A percentile compares a stretch with the other conserved stretches of the same genome.
Evolutionary conservation across 352 stramenopile species (phyloP).

Genomic region (Phytophthora kernoviae): DNA sequence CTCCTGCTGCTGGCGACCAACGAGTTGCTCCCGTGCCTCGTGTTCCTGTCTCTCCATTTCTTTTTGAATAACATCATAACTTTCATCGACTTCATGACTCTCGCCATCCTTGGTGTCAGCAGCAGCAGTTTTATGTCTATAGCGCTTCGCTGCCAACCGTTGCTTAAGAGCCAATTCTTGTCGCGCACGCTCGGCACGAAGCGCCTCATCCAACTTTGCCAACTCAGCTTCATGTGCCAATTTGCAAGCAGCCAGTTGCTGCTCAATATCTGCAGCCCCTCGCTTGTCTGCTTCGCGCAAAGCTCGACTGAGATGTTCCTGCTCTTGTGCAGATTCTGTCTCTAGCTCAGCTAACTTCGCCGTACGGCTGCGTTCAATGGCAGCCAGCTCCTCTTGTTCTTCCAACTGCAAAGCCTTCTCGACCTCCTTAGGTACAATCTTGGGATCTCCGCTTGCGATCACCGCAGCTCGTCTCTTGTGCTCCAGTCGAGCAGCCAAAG

Average conservation of each 20-base stretch:
- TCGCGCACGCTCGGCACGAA: constrained; percentile 36
- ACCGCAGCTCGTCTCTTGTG: constrained; percentile 31
- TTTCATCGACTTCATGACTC: not conserved
- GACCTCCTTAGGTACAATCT: constrained; percentile 2
- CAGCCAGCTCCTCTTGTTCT: constrained; percentile 34
- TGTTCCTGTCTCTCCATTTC: constrained; percentile 30
- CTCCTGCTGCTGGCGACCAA: constrained; percentile 35
- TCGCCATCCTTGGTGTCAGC: constrained; percentile 1
- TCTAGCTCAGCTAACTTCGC: constrained; percentile 28
- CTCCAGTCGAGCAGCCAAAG: constrained; percentile 33
- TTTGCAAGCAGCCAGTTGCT: constrained; percentile 41
- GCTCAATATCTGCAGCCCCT: constrained; percentile 38
- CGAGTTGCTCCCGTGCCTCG: constrained; percentile 21
- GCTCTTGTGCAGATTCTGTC: constrained; percentile 33
- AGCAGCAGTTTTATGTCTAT: constrained; percentile 8
- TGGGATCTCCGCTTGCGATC: not conserved
- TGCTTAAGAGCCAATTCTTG: constrained; percentile 52
- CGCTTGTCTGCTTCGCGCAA: constrained; percentile 26
- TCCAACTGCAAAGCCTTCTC: constrained; percentile 27
- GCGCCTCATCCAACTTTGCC: constrained; percentile 28
- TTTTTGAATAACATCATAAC: constrained; percentile 10
- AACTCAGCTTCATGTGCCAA: constrained; percentile 32
- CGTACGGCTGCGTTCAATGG: constrained; percentile 35
- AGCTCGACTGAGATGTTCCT: constrained; percentile 18
- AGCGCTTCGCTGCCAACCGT: constrained; percentile 38